A percentile compares a stretch with the other conserved stretches of the same genome.
Conservation (phyloP, 2,329 filamentous ascomycete genomes). For the Colletotrichum cuscutae region DNA sequence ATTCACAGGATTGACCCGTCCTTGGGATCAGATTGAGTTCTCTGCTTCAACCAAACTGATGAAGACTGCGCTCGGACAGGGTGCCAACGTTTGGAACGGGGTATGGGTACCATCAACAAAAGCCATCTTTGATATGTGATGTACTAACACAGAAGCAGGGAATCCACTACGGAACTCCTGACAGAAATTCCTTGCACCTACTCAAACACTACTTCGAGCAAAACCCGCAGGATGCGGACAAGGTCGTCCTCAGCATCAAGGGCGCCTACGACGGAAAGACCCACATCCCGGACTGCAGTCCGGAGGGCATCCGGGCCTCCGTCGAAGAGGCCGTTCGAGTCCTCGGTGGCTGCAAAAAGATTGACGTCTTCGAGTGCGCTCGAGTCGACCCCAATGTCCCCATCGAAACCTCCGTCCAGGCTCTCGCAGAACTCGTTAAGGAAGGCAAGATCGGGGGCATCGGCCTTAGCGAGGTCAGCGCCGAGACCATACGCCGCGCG, state of each 20-base stretch:
- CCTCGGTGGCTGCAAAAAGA: constrained; percentile 53
- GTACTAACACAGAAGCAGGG: neutral
- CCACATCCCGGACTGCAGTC: constrained; percentile 47
- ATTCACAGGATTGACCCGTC: too few relatives aligned
- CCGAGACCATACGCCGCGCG: constrained; percentile 52
- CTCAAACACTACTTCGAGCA: constrained; percentile 64
- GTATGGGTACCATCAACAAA: neutral
- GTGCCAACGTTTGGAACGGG: constrained; percentile 35
- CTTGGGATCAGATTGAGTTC: neutral
- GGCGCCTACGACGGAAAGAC: constrained; percentile 49
- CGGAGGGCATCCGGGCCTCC: too few relatives aligned
- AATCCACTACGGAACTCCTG: constrained; percentile 58
- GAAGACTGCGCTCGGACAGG: constrained; percentile 32
- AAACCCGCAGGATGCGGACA: constrained; percentile 64
- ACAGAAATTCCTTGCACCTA: constrained; percentile 62
- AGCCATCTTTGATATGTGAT: neutral
- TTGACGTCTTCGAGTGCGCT: constrained; percentile 65
- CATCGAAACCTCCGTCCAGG: constrained; percentile 48
- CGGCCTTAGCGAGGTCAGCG: constrained; percentile 53
- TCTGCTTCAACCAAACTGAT: constrained; percentile 19
- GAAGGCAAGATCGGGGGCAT: constrained; percentile 56
- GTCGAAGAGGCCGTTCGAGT: too few relatives aligned
- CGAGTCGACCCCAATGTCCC: constrained; percentile 54
- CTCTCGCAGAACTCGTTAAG: constrained; percentile 42
- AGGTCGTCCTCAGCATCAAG: constrained; percentile 67